Conservation (phyloP, 192 early-diverging fungal species). For the Coemansia sp. region DNA sequence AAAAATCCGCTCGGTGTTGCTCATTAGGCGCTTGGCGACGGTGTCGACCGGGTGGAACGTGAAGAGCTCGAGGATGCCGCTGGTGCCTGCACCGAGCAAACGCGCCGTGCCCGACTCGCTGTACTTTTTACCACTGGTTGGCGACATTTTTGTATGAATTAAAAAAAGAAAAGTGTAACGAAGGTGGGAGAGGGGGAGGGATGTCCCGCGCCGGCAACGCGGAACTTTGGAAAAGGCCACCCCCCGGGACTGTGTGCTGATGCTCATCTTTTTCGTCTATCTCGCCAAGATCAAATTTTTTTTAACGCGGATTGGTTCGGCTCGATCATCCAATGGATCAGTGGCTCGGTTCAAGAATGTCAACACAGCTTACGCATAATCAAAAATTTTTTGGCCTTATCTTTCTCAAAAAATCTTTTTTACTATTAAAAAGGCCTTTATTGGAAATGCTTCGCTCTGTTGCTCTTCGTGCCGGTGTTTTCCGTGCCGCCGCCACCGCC, state of each 20-base stretch:
- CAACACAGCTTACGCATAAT: not conserved
- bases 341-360: too few species aligned
- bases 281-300: too few species aligned
- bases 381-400: not conserved
- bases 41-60: slow-evolving; percentile 99
- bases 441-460: slow-evolving; percentile 43
- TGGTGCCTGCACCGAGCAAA: slow-evolving; percentile 83
- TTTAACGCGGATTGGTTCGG: too few species aligned
- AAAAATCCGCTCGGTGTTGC: slow-evolving; percentile 79
- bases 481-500: slow-evolving; percentile 6
- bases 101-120: slow-evolving; percentile 88
- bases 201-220: not conserved
- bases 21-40: slow-evolving; percentile 98
- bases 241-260: too few species aligned
- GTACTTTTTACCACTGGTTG: slow-evolving; percentile 58
- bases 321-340: too few species aligned
- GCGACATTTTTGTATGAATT: slow-evolving; percentile 11
- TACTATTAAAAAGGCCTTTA: not conserved
- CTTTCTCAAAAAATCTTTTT: not conserved
- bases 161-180: not conserved
- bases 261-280: too few species aligned
- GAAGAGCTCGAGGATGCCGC: slow-evolving; percentile 92
- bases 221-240: not conserved
- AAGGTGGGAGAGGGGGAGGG: not conserved
- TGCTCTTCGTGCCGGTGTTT: slow-evolving; percentile 24